A percentile compares a stretch with the other conserved stretches of the same genome.
Conservation (phyloP, 192 early-diverging fungal genomes). For the Backusella tuberculispora region DNA sequence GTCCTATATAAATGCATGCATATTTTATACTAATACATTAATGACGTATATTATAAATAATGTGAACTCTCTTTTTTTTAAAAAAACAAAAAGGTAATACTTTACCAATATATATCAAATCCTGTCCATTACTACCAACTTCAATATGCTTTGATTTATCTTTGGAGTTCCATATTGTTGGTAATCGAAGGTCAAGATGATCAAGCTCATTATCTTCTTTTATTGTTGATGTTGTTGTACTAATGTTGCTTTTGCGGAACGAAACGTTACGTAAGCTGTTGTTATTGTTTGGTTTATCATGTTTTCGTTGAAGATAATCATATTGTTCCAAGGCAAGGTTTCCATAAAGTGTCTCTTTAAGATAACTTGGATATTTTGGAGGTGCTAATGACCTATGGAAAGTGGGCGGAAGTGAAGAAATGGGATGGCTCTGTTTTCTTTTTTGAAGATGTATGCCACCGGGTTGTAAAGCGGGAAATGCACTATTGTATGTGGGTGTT, state of each 20-base stretch:
- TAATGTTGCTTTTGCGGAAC: not conserved
- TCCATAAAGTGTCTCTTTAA: constrained; percentile 33
- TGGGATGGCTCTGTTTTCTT: constrained; percentile 14
- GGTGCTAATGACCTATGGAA: constrained; percentile 21
- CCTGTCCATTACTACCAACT: constrained; percentile 41
- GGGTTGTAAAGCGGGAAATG: constrained; percentile 36
- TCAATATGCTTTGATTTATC: constrained; percentile 58
- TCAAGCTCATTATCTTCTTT: not conserved
- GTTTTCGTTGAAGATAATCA: constrained; percentile 16
- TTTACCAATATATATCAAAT: constrained; percentile 58
- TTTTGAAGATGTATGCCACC: not conserved
- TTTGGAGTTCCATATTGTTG: constrained; percentile 63
- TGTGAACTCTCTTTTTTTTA: not conserved
- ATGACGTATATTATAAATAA: not conserved
- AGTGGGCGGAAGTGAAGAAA: not conserved
- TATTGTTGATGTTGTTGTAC: not conserved
- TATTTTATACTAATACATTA: not conserved
- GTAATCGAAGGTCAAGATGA: constrained; percentile 43
- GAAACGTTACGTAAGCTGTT: constrained; percentile 2
- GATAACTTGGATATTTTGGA: constrained; percentile 35
- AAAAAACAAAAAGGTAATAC: not conserved
- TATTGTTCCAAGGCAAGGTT: constrained; percentile 33
- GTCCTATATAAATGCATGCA: constrained; percentile 22
- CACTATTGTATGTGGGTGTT: constrained; percentile 28
- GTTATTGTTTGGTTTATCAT: not conserved